phyloP scores from a whole-genome alignment of 73 alveolate species.

The Paramecium sonneborni region DNA sequence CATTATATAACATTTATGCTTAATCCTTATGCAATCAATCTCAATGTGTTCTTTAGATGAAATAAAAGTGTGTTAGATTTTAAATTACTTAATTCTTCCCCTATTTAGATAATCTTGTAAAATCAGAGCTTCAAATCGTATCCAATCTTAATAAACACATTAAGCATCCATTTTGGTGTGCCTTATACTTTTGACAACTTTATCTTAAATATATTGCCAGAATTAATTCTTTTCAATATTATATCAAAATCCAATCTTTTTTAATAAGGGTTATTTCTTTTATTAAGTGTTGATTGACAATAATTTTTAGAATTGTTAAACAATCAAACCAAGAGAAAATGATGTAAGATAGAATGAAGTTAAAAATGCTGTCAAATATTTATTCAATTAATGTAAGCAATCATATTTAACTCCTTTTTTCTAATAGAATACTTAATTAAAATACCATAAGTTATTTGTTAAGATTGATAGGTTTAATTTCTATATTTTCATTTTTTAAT shows the following conservation, averaged over 20 bases:
- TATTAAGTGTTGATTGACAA: neutral
- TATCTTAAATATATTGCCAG: conserved; percentile 36
- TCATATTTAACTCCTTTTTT: neutral
- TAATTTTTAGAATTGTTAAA: neutral
- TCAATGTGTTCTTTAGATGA: neutral
- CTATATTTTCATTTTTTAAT: neutral
- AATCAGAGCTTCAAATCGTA: neutral
- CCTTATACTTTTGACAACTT: neutral
- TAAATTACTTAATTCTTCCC: conserved; percentile 39
- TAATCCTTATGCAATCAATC: conserved; percentile 1
- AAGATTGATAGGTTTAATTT: neutral
- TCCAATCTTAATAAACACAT: conserved; percentile 20
- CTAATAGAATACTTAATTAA: neutral
- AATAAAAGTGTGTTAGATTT: neutral
- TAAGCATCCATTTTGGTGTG: neutral
- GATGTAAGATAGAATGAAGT: neutral
- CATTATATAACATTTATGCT: neutral
- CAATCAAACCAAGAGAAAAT: neutral
- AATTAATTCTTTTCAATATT: neutral
- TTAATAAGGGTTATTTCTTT: neutral
- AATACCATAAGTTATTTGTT: neutral
- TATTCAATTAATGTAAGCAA: conserved; percentile 1
- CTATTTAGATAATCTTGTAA: neutral
- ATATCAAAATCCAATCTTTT: conserved; percentile 13
- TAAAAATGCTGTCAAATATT: conserved; percentile 6